A percentile compares a stretch with the other conserved stretches of the same genome.
Conservation (phyloP, 1,284 basidiomycete genomes). For the Ustilago vetiveriae region DNA sequence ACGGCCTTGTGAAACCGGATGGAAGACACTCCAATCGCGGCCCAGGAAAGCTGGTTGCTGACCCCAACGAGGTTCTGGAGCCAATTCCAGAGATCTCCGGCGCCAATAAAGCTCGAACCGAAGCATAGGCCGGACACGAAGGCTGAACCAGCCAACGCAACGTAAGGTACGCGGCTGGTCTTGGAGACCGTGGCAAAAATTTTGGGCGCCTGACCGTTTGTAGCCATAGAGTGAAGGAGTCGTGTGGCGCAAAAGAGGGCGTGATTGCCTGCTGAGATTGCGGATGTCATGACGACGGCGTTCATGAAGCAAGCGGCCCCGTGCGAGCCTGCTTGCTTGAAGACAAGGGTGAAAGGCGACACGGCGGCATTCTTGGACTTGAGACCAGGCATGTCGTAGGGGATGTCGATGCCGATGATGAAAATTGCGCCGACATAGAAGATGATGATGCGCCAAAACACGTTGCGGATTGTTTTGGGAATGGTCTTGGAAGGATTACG, state of each 20-base stretch:
- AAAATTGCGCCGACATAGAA: constrained; percentile 71
- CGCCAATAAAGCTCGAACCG: constrained; percentile 68
- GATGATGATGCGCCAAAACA: constrained; percentile 74
- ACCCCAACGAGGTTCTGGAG: constrained; percentile 75
- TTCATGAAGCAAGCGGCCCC: constrained; percentile 73
- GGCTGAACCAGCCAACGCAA: constrained; percentile 76
- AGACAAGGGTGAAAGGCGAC: constrained; percentile 66
- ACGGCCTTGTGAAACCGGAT: constrained; percentile 77
- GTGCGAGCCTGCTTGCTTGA: constrained; percentile 66
- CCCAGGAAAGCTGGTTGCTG: constrained; percentile 81
- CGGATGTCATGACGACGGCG: constrained; percentile 79
- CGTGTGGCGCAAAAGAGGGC: constrained; percentile 84
- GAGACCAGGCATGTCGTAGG: constrained; percentile 59
- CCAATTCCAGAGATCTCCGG: constrained; percentile 73
- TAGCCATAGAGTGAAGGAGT: constrained; percentile 77
- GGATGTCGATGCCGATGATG: constrained; percentile 73
- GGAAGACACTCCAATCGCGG: constrained; percentile 80
- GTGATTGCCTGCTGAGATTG: constrained; percentile 84
- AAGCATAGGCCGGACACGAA: constrained; percentile 76
- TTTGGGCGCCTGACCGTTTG: constrained; percentile 78
- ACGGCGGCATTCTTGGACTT: constrained; percentile 26
- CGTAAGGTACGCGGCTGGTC: constrained; percentile 77
- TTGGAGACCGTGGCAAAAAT: constrained; percentile 77
- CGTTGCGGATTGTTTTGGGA: constrained; percentile 69
- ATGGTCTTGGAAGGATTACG: constrained; percentile 49